These are phyloP conservation scores for Phytophthora quininea DNA, from an alignment of 352 stramenopile species.

Conservation along the genomic window DNA sequence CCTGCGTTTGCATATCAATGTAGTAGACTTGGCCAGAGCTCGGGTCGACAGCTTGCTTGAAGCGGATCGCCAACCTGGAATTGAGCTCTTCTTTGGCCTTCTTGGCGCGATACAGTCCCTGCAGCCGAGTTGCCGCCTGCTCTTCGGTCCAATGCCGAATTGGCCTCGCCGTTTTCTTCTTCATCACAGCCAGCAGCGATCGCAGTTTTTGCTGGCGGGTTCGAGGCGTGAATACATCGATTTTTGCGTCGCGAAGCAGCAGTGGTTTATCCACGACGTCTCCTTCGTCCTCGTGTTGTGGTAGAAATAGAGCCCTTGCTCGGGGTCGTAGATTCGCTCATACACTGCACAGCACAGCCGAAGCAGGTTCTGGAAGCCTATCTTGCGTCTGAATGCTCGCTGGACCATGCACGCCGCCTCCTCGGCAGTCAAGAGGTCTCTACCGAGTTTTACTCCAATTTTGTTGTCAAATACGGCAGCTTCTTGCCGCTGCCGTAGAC, in stretches of 20 bases:
- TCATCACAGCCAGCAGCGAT: constrained; percentile 17
- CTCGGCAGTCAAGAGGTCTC: constrained; percentile 33
- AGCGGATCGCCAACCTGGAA: constrained; percentile 41
- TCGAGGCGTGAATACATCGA: constrained; percentile 59
- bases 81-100: constrained; percentile 52
- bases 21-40: constrained; percentile 69
- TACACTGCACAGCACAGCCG: constrained; percentile 60
- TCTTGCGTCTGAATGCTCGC: constrained; percentile 50
- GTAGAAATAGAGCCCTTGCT: constrained; percentile 66
- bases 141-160: constrained; percentile 53
- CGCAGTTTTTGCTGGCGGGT: constrained; percentile 50
- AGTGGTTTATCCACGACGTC: constrained; percentile 69
- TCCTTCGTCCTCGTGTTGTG: constrained; percentile 80
- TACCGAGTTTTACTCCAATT: constrained; percentile 3
- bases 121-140: constrained; percentile 46
- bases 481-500: constrained; percentile 4
- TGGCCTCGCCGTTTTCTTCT: constrained; percentile 7
- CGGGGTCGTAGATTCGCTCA: constrained; percentile 72
- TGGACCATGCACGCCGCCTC: constrained; percentile 63
- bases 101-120: constrained; percentile 64
- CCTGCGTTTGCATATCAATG: constrained; percentile 68
- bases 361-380: constrained; percentile 52
- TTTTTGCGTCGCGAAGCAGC: constrained; percentile 43
- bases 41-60: constrained; percentile 63
- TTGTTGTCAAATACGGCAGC: neutral